A percentile compares a stretch with the other conserved stretches of the same genome.
phyloP scores from a whole-genome alignment of 2,329 filamentous ascomycete species.

The Nemania bipapillata region DNA sequence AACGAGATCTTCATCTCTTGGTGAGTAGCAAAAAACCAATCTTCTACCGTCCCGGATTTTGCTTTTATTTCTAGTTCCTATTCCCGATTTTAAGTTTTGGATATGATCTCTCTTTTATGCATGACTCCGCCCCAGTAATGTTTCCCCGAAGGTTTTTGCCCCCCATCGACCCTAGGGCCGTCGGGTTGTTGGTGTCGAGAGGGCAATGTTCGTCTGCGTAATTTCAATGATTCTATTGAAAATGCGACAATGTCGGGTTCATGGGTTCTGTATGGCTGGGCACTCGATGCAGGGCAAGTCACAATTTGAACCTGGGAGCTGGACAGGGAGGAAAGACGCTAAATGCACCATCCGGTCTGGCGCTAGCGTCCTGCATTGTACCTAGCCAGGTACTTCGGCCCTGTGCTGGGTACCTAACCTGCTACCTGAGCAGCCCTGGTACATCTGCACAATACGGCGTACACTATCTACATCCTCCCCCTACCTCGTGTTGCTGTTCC shows the following conservation, averaged over 20 bases:
- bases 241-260: background rate
- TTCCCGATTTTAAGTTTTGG: background rate
- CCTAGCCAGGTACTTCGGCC: no score
- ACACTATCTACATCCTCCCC: background rate
- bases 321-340: conserved; percentile 11
- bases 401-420: background rate
- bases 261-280: conserved; percentile 4
- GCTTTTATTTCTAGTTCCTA: background rate
- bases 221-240: conserved; percentile 4
- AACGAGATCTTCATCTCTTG: background rate
- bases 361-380: conserved; percentile 33
- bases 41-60: background rate
- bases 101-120: conserved; percentile 4
- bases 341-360: conserved; percentile 10
- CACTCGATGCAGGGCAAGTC: background rate
- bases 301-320: conserved; percentile 8
- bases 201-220: background rate
- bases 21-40: conserved; percentile 27
- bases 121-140: background rate
- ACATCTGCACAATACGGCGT: background rate
- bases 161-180: background rate
- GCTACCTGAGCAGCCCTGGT: background rate
- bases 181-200: background rate
- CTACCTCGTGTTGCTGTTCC: conserved; percentile 22
- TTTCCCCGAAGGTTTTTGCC: conserved; percentile 2